These are phyloP conservation scores for Paraglomus occultum DNA, from an alignment of 192 early-diverging fungal genomes.

Conservation along the genomic window DNA sequence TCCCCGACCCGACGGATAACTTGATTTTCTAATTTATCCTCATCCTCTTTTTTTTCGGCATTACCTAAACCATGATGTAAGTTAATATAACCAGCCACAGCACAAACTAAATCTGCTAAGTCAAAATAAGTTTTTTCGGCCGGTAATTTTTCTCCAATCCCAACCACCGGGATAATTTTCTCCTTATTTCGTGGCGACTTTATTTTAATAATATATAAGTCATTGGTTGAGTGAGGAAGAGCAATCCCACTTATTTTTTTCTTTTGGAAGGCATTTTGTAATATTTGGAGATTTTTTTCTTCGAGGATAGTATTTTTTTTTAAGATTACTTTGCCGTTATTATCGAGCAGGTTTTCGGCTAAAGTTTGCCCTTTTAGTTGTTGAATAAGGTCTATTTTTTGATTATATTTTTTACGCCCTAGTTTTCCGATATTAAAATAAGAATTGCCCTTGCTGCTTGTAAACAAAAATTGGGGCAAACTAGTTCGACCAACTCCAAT, in stretches of 20 bases:
- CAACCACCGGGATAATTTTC: neutral
- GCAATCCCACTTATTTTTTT: constrained; percentile 2
- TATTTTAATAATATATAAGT: constrained; percentile 12
- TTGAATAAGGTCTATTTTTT: constrained; percentile 6
- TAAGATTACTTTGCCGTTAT: neutral
- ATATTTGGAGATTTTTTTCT: constrained; percentile 6
- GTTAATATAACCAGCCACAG: neutral
- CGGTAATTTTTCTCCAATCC: neutral
- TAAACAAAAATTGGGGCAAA: constrained; percentile 7
- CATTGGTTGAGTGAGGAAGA: constrained; percentile 1
- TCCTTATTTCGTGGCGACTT: neutral
- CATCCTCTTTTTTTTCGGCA: constrained; percentile 4
- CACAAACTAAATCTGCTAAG: constrained; percentile 6
- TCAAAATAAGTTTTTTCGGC: constrained; percentile 22
- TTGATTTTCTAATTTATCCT: constrained; percentile 27
- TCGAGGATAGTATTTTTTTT: neutral
- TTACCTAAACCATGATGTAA: constrained; percentile 9
- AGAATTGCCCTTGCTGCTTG: neutral
- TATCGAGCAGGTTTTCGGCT: neutral
- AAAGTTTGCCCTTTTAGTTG: neutral
- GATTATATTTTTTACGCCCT: constrained; percentile 17
- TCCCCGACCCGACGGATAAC: neutral
- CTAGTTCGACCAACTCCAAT: neutral
- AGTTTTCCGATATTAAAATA: constrained; percentile 12
- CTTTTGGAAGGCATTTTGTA: neutral